These are phyloP conservation scores for Trichoderma parareesei DNA, from an alignment of 495 filamentous ascomycete genomes.

Conservation along the genomic window DNA sequence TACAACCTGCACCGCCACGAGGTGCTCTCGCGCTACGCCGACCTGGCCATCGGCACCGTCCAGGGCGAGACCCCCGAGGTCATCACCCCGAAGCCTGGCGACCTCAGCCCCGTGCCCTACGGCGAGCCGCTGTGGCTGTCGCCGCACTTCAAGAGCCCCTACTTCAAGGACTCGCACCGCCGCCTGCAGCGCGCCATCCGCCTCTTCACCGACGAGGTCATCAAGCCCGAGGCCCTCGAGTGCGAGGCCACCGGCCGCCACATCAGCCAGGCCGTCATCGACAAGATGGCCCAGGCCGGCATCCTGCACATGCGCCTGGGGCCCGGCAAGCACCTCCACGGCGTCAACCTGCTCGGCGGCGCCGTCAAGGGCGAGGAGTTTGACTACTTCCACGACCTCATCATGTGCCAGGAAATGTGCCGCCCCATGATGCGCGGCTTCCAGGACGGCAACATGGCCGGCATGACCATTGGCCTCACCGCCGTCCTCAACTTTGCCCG, in stretches of 20 bases:
- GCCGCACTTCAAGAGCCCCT: constrained; percentile 71
- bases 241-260: constrained; percentile 68
- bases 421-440: constrained; percentile 62
- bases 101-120: constrained; percentile 69
- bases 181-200: constrained; percentile 63
- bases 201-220: constrained; percentile 62
- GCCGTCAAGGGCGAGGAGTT: constrained; percentile 71
- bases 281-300: constrained; percentile 64
- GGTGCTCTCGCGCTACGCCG: constrained; percentile 67
- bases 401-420: constrained; percentile 64
- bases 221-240: constrained; percentile 68
- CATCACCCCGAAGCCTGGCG: constrained; percentile 59
- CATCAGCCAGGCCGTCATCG: constrained; percentile 70
- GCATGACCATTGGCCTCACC: constrained; percentile 77
- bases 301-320: constrained; percentile 77
- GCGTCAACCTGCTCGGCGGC: constrained; percentile 57
- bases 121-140: constrained; percentile 75
- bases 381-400: constrained; percentile 81
- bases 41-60: constrained; percentile 69
- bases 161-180: constrained; percentile 72
- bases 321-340: constrained; percentile 75
- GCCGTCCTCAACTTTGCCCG: constrained; percentile 73
- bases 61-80: constrained; percentile 68
- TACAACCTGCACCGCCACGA: constrained; percentile 93
- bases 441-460: constrained; percentile 56